Conservation (phyloP, 1,284 basidiomycete genomes). For the Somion occarium region DNA sequence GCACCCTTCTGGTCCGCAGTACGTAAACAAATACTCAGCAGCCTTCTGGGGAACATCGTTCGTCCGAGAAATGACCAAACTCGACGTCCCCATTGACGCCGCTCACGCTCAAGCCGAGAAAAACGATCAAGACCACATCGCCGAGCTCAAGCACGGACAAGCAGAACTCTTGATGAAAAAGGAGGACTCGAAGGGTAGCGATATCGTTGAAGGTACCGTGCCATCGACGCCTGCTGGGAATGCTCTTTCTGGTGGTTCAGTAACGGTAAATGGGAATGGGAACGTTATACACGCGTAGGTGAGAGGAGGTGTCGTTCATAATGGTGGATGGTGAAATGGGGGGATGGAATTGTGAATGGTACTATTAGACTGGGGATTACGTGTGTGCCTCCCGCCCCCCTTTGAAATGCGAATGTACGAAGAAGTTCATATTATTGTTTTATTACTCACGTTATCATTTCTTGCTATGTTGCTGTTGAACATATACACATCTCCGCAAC, state of each 20-base stretch:
- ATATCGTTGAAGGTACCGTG: slow-evolving; percentile 31
- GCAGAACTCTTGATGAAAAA: slow-evolving; percentile 29
- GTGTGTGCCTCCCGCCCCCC: too few relatives aligned
- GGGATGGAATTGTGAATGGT: too few relatives aligned
- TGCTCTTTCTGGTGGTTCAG: slow-evolving; percentile 13
- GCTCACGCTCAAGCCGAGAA: slow-evolving; percentile 4
- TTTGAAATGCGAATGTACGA: too few relatives aligned
- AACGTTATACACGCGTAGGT: too few relatives aligned
- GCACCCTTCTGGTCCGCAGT: slow-evolving; percentile 31
- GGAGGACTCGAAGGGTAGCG: slow-evolving; percentile 30
- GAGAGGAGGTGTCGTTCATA: too few relatives aligned
- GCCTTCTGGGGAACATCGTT: slow-evolving; percentile 92
- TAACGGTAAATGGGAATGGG: too few relatives aligned
- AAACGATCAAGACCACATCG: slow-evolving; percentile 4
- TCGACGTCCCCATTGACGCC: slow-evolving; percentile 26
- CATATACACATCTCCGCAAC: too few relatives aligned
- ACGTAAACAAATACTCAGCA: slow-evolving; percentile 91
- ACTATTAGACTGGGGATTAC: too few relatives aligned
- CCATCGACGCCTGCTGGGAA: slow-evolving; percentile 26
- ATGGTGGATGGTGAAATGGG: too few relatives aligned
- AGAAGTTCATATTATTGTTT: too few relatives aligned
- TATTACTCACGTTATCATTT: too few relatives aligned
- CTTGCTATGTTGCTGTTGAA: too few relatives aligned
- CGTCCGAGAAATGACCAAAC: slow-evolving; percentile 76
- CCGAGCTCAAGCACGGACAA: slow-evolving; percentile 33